These are phyloP conservation scores for Phialophora macrospora DNA, from an alignment of 2,329 filamentous ascomycete genomes.

Conservation along the genomic window DNA sequence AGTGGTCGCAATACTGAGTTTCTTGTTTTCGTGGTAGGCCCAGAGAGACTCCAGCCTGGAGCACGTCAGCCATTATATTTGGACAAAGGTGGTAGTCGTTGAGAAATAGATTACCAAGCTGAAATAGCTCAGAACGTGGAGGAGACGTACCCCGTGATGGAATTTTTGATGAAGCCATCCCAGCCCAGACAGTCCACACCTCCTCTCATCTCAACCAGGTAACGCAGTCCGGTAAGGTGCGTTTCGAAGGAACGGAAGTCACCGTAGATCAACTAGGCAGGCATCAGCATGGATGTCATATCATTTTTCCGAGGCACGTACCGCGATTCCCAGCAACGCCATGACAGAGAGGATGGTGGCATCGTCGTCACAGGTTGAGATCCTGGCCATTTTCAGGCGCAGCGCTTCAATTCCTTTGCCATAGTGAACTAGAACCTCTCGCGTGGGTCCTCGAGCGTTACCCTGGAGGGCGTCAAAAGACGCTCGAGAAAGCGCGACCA, in stretches of 20 bases:
- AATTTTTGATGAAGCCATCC: constrained; percentile 22
- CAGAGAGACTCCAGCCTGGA: constrained; percentile 20
- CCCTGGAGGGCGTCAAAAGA: constrained; percentile 6
- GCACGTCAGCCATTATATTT: constrained; percentile 1
- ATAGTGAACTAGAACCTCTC: constrained; percentile 20
- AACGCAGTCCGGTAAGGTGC: constrained; percentile 18
- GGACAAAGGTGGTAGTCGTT: background rate
- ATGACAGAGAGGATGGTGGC: constrained; percentile 21
- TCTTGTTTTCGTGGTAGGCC: constrained; percentile 22
- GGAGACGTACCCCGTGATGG: constrained; percentile 15
- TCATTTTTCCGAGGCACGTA: constrained; percentile 3
- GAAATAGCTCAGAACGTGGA: background rate
- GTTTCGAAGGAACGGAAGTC: constrained; percentile 19
- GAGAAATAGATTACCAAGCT: background rate
- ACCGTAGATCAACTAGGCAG: constrained; percentile 14
- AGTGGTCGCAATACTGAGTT: constrained; percentile 12
- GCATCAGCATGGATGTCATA: background rate
- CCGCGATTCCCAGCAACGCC: constrained; percentile 18
- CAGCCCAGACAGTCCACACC: constrained; percentile 24
- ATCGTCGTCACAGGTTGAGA: constrained; percentile 18
- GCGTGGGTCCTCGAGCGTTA: constrained; percentile 9
- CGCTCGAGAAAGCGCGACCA: constrained; percentile 18
- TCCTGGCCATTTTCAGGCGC: constrained; percentile 17
- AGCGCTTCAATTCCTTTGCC: constrained; percentile 19
- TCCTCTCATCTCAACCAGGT: constrained; percentile 20